Percentiles rank a stretch among this genome's conserved stretches.
Conservation (phyloP, 805 yeast species). For the Groenewaldozyma salmanticensis region DNA sequence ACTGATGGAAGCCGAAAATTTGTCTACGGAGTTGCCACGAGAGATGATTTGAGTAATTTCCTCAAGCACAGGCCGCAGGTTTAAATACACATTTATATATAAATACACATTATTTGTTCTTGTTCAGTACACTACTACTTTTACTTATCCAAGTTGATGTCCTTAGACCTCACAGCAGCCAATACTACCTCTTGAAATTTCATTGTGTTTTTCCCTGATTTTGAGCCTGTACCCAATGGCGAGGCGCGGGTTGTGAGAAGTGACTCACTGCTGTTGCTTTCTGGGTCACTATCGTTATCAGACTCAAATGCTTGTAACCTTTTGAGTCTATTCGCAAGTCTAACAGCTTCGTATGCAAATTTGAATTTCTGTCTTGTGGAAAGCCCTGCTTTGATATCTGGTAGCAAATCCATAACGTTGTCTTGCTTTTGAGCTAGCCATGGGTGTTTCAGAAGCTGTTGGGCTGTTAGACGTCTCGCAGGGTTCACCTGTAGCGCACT, state of each 20-base stretch:
- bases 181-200: slow-evolving; percentile 57
- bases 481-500: slow-evolving; percentile 64
- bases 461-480: slow-evolving; percentile 56
- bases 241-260: not conserved
- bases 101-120: not conserved
- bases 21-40: slow-evolving; percentile 51
- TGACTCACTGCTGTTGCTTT: slow-evolving; percentile 24
- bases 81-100: not conserved
- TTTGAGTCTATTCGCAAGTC: slow-evolving; percentile 67
- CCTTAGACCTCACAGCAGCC: slow-evolving; percentile 56
- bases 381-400: slow-evolving; percentile 70
- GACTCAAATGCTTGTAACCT: slow-evolving; percentile 37
- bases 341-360: slow-evolving; percentile 77
- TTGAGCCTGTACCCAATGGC: slow-evolving; percentile 2
- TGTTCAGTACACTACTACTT: not conserved
- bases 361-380: slow-evolving; percentile 76
- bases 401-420: slow-evolving; percentile 59
- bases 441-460: slow-evolving; percentile 53
- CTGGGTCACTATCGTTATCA: slow-evolving; percentile 46
- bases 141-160: slow-evolving; percentile 17
- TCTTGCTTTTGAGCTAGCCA: slow-evolving; percentile 52
- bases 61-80: slow-evolving; percentile 34
- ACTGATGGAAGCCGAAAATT: slow-evolving; percentile 43
- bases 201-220: not conserved
- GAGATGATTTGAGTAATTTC: slow-evolving; percentile 36